Conservation (phyloP, 148 eudicot species). For the Beta vulgaris region DNA sequence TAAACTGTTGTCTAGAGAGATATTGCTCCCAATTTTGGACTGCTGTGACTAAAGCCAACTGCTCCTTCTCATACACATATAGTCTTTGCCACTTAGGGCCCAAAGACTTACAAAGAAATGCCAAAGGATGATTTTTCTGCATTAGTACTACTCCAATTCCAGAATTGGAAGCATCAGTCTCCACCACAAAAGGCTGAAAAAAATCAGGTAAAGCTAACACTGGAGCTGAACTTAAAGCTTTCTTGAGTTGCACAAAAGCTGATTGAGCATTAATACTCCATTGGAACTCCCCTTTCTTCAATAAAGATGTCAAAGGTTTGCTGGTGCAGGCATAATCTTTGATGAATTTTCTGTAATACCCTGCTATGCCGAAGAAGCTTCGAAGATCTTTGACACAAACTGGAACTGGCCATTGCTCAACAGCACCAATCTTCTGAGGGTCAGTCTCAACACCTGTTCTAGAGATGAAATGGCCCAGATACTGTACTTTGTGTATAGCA, state of each 20-base stretch:
- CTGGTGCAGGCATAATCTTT: not conserved
- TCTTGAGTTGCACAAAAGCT: not conserved
- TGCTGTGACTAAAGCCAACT: not conserved
- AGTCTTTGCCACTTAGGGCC: not conserved
- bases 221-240: not conserved
- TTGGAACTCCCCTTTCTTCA: not conserved
- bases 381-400: not conserved
- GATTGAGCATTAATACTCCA: not conserved
- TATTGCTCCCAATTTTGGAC: too few species aligned
- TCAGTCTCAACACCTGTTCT: not conserved
- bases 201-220: not conserved
- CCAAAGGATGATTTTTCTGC: not conserved
- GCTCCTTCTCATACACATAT: not conserved
- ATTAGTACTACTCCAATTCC: not conserved
- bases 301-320: not conserved
- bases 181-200: not conserved
- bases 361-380: not conserved
- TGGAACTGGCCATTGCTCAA: not conserved
- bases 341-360: not conserved
- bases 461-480: not conserved
- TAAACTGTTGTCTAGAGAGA: too few species aligned
- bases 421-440: not conserved
- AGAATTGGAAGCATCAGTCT: not conserved
- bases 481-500: not conserved
- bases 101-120: not conserved